Base-by-base conservation (phyloP, 371 early-diverging fungal genomes). In the Rhizopus stolonifer region DNA sequence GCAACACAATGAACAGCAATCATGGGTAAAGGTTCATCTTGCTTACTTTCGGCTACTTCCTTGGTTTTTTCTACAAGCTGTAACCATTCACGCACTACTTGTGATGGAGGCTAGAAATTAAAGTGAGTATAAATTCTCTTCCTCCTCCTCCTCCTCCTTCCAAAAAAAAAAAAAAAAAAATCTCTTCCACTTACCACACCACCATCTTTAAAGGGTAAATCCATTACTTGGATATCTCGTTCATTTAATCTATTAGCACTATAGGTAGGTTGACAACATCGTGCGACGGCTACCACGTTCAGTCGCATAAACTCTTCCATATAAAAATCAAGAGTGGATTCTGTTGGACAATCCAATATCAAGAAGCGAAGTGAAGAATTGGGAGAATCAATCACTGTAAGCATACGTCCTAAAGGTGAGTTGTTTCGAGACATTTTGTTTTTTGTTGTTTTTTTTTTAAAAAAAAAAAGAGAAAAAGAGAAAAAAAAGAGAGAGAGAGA, bases 1-100 rank as follows among this genome's bases (percentile, higher is more conserved):
- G 93, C 92, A 5, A 92, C 93, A 56, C 93, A 92, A 64, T 92
- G 93, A n/a, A 92, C 88, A 4, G 90, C 93, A 56, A 92, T 88
- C 0, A 89, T 86, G 15, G 82, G 83, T 17, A 66, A 58, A 31
- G 72, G 60, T 29, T 56, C 58, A 18, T 64, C 70, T 52, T 73
- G 51, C 9, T 70, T 61, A 43, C 78, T 75, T 15, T 65, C 64
- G 15, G 64, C 58, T 23, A 54, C 26, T 36, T 54, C 49, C 47
- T 54, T 58, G 26, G 61, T 63, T 32, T 55, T 64, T 42, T 81
- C 79, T 17, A 92, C 84, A 36, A 94, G 71, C 52, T 78, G 77
- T 26, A 92, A 78, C 92, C 92, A 94, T 38, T 79, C 79, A 57
- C 79, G 77, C 36, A 92, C 81, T 26, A 92, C 80, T 38, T 59